A percentile compares a stretch with the other conserved stretches of the same genome.
These are phyloP conservation scores for Phytopythium ostracodes DNA, from an alignment of 352 stramenopile species.

Conservation along the genomic window DNA sequence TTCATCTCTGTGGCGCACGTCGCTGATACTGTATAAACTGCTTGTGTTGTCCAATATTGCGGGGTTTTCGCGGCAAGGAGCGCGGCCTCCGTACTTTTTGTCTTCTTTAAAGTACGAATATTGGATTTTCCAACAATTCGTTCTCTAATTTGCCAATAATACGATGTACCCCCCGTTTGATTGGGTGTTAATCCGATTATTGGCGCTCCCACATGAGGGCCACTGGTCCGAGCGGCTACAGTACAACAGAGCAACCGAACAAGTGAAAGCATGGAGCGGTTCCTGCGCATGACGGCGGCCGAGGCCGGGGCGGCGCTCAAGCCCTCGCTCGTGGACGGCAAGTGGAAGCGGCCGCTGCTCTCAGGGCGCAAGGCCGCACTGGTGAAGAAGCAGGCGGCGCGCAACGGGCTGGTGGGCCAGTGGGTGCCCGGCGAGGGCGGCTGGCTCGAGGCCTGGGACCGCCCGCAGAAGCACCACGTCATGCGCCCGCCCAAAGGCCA, in stretches of 20 bases:
- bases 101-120: slow-evolving; percentile 17
- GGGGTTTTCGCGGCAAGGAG: not conserved
- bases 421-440: slow-evolving; percentile 79
- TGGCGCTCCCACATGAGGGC: slow-evolving; percentile 12
- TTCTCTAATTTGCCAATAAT: slow-evolving; percentile 23
- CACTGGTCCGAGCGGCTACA: slow-evolving; percentile 7
- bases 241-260: not conserved
- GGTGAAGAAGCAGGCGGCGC: slow-evolving; percentile 77
- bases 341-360: slow-evolving; percentile 82
- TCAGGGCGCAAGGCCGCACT: slow-evolving; percentile 77
- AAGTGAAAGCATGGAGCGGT: slow-evolving; percentile 45
- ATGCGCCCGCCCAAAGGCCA: slow-evolving; percentile 82
- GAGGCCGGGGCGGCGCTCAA: slow-evolving; percentile 81
- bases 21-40: too few relatives aligned
- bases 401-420: slow-evolving; percentile 65
- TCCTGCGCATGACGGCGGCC: slow-evolving; percentile 65
- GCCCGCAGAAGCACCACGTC: slow-evolving; percentile 79
- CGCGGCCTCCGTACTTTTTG: not conserved
- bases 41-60: not conserved
- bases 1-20: slow-evolving; percentile 9
- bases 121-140: not conserved
- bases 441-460: slow-evolving; percentile 77
- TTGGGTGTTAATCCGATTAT: slow-evolving; percentile 21
- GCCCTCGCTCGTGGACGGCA: slow-evolving; percentile 70
- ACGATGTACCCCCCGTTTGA: not conserved